These are phyloP conservation scores for Monosporascus sp. DNA, from an alignment of 2,329 filamentous ascomycete species.

Conservation along the genomic window DNA sequence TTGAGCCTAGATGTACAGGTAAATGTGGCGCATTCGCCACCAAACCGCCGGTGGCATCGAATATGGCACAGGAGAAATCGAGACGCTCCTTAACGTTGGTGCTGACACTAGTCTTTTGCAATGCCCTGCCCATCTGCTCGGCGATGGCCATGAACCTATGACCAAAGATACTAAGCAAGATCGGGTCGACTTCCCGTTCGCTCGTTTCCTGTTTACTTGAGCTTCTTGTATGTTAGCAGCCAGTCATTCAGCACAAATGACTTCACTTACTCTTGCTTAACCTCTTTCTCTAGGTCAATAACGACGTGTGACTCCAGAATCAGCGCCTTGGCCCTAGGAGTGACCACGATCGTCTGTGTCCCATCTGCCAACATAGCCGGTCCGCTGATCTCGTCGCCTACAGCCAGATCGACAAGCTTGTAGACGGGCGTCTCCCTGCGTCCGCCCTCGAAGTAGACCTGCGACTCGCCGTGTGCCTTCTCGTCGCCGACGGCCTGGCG, in stretches of 20 bases:
- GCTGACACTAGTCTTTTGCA: slow-evolving; percentile 75
- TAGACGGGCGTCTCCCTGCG: slow-evolving; percentile 75
- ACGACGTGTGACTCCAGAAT: slow-evolving; percentile 84
- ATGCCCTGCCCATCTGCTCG: slow-evolving; percentile 74
- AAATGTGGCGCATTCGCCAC: slow-evolving; percentile 78
- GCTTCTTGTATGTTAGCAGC: slow-evolving; percentile 16
- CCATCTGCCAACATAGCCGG: slow-evolving; percentile 84
- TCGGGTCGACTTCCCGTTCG: slow-evolving; percentile 60
- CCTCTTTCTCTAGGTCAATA: slow-evolving; percentile 68
- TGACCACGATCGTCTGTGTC: slow-evolving; percentile 88
- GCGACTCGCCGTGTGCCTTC: slow-evolving; percentile 60
- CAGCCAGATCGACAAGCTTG: slow-evolving; percentile 67
- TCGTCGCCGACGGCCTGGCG: slow-evolving; percentile 49
- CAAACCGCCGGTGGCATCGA: slow-evolving; percentile 68
- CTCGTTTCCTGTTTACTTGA: slow-evolving; percentile 18
- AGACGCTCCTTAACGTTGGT: slow-evolving; percentile 79
- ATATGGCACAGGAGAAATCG: slow-evolving; percentile 79
- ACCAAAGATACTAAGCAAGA: slow-evolving; percentile 72
- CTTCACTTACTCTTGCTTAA: slow-evolving; percentile 33
- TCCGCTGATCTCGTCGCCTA: slow-evolving; percentile 69
- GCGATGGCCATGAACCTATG: slow-evolving; percentile 83
- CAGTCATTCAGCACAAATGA: no score
- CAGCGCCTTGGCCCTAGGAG: slow-evolving; percentile 69
- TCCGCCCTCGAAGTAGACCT: slow-evolving; percentile 82
- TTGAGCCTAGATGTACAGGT: slow-evolving; percentile 74